Evolutionary conservation across 2,329 filamentous ascomycete genomes (phyloP), one percentile per base, ranked within the genome.

Genomic region (Fusarium mangiferae): DNA sequence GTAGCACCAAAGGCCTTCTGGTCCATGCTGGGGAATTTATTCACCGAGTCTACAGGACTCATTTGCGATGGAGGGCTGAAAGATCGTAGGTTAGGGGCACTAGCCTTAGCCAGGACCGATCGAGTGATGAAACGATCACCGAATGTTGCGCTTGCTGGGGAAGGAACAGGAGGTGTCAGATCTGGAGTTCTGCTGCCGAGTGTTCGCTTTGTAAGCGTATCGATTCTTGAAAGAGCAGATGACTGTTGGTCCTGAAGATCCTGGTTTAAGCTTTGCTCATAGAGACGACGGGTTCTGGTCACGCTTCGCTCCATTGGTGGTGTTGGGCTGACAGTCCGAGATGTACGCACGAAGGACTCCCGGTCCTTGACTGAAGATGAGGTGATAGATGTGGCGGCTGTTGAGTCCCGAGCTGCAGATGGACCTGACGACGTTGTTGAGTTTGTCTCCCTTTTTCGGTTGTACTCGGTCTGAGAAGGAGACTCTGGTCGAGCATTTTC

Each of bases 351-450:
- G 15, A 82, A 77, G 4, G 86, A 81, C 39, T 87, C 85, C 76
- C 81, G 83, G 42, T 90, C 89, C 70, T 87, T 90, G 35, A 85
- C 62, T 3, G 89, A 88, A 7, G 85, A 81, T 2, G 87, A 81
- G 22, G 84, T 90, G 57, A 97, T 86, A 0, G 96, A 98, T 0
- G 95, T 98, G 7, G 94, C 95, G 12, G 95, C 94, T 3, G 95
- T 98, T 0, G 96, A 98, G 62, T 90, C 91, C 35, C 94, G 91
- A 33, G 90, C 89, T 44, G 91, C 88, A 0, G 90, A 91, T 11
- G 90, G 92, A 8, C 84, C 84, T 0, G 90, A 92, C 0, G 94
- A 96, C 12, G 91, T 92, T 1, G 94, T 97, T 0, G 96, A 98
- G 4, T 93, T 96, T 0, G 95, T 98, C 73, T 95, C 94, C 33